Percentiles rank a stretch among this genome's conserved stretches.
Conservation (phyloP, 345 rosid species). For the Citrus inodora region DNA sequence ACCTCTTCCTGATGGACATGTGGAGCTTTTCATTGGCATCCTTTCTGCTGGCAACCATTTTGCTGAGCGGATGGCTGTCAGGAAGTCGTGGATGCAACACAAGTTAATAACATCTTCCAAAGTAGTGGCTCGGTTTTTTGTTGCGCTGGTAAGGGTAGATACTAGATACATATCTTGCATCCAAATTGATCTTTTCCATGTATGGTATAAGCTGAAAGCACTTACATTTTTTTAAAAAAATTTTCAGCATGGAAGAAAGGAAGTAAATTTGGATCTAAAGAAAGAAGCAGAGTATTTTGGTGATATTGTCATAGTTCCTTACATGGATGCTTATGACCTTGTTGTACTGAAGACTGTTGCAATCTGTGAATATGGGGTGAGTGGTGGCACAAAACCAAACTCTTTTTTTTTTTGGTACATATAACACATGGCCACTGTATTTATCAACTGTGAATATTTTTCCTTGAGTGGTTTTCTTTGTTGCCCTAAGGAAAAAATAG, state of each 20-base stretch:
- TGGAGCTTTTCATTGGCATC: slow-evolving; percentile 78
- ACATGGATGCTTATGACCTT: slow-evolving; percentile 96
- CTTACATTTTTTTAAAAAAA: neutral
- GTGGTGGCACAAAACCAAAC: slow-evolving; percentile 10
- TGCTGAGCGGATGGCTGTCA: slow-evolving; percentile 92
- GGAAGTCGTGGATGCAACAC: slow-evolving; percentile 98
- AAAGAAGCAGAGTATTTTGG: slow-evolving; percentile 94
- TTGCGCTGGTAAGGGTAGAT: slow-evolving; percentile 63
- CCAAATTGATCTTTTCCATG: neutral
- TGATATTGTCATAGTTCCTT: slow-evolving; percentile 88
- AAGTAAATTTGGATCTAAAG: slow-evolving; percentile 80
- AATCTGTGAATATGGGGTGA: slow-evolving; percentile 95
- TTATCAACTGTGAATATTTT: neutral
- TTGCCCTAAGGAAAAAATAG: neutral
- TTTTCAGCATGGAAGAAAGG: slow-evolving; percentile 75
- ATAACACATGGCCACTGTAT: neutral
- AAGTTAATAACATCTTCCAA: slow-evolving; percentile 69
- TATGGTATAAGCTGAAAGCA: neutral
- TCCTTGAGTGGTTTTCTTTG: neutral
- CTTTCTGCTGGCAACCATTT: slow-evolving; percentile 97
- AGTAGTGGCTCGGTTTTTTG: slow-evolving; percentile 92
- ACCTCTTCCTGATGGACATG: slow-evolving; percentile 48
- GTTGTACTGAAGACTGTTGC: slow-evolving; percentile 97
- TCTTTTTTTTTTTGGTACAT: no score
- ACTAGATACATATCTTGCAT: neutral